Conservation (phyloP, 192 early-diverging fungal species). For the Backusella sp. region DNA sequence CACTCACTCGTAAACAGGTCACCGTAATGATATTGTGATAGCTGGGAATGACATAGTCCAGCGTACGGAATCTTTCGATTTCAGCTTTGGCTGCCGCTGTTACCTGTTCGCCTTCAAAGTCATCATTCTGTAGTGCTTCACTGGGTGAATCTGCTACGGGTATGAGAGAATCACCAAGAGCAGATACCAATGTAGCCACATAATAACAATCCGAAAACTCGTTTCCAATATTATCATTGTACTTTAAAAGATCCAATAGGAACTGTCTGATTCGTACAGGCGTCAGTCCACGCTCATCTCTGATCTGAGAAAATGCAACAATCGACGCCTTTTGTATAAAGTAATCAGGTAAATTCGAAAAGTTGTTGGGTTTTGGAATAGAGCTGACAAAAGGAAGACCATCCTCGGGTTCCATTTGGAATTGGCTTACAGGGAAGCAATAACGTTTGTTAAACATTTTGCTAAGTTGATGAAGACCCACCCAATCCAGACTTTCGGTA, state of each 20-base stretch:
- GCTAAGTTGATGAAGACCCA: slow-evolving; percentile 70
- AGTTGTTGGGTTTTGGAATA: slow-evolving; percentile 88
- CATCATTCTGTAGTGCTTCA: slow-evolving; percentile 38
- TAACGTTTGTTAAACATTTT: slow-evolving; percentile 75
- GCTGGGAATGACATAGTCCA: slow-evolving; percentile 82
- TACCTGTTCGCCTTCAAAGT: slow-evolving; percentile 46
- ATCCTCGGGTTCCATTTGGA: slow-evolving; percentile 6
- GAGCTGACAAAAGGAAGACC: slow-evolving; percentile 43
- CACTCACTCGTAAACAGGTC: slow-evolving; percentile 68
- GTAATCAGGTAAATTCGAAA: slow-evolving; percentile 85
- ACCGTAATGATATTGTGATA: slow-evolving; percentile 85
- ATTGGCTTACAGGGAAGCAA: slow-evolving; percentile 48
- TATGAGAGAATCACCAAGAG: slow-evolving; percentile 65
- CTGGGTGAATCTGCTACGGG: slow-evolving; percentile 38
- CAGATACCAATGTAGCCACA: slow-evolving; percentile 69
- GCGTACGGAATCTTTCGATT: slow-evolving; percentile 73
- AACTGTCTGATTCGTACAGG: slow-evolving; percentile 62
- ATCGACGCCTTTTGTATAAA: slow-evolving; percentile 84
- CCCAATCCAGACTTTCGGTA: slow-evolving; percentile 52
- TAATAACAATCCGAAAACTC: slow-evolving; percentile 81
- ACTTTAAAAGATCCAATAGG: slow-evolving; percentile 75
- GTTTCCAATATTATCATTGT: slow-evolving; percentile 94
- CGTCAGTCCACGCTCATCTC: slow-evolving; percentile 61
- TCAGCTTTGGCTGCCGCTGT: slow-evolving; percentile 60
- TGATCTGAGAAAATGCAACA: slow-evolving; percentile 69